Evolutionary conservation across 345 rosid genomes (phyloP).

Genomic region (Excoecaria agallocha): DNA sequence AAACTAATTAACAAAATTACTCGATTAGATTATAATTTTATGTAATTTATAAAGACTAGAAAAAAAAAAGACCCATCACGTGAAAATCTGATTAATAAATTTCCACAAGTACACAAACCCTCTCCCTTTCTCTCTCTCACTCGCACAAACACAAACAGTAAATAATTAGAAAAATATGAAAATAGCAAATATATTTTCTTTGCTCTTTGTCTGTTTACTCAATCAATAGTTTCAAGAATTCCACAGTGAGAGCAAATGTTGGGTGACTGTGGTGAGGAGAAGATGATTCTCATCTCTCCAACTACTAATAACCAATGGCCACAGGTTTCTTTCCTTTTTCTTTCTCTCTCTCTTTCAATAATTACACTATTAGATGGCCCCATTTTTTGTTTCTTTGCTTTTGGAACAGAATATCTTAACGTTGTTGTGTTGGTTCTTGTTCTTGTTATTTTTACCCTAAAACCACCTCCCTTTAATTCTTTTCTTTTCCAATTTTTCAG

Average conservation of each 20-base stretch:
- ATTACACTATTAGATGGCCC: constrained; percentile 46
- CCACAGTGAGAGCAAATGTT: constrained; percentile 49
- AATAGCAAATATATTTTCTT: constrained; percentile 29
- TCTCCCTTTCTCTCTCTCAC: constrained; percentile 2
- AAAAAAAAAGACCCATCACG: constrained; percentile 35
- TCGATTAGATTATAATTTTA: too few relatives aligned
- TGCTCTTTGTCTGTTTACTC: constrained; percentile 65
- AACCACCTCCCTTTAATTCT: constrained; percentile 23
- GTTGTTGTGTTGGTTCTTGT: background rate
- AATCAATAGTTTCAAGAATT: constrained; percentile 48
- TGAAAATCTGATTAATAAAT: constrained; percentile 32
- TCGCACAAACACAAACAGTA: background rate
- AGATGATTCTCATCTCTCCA: constrained; percentile 57
- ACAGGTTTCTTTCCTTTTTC: constrained; percentile 36
- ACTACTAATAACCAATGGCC: constrained; percentile 62
- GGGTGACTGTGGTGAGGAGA: constrained; percentile 51
- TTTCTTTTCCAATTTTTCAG: constrained; percentile 25
- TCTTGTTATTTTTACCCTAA: constrained; percentile 32
- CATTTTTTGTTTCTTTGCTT: constrained; percentile 35
- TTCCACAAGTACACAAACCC: background rate
- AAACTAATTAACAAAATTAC: too few relatives aligned
- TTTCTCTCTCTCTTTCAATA: constrained; percentile 41
- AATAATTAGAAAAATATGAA: too few relatives aligned
- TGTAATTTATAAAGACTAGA: too few relatives aligned
- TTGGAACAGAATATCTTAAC: constrained; percentile 39